phyloP scores from a whole-genome alignment of 345 rosid species.

The Litchi chinensis region DNA sequence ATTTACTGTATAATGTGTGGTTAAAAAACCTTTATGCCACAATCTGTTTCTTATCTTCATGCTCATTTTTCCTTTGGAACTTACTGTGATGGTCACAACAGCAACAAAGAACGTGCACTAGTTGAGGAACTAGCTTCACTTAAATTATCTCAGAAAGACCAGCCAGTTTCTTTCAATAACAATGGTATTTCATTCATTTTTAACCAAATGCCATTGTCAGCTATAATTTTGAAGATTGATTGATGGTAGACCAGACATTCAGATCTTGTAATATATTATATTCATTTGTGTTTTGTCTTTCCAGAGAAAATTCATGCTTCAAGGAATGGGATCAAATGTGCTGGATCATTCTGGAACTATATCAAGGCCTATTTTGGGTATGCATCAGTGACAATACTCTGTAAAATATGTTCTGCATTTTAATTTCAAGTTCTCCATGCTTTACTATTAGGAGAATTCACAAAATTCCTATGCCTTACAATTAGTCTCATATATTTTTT shows the following conservation, averaged over 20 bases:
- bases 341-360: slow-evolving; percentile 44
- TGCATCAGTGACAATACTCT: slow-evolving; percentile 11
- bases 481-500: too few relatives aligned
- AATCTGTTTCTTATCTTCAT: neutral
- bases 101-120: slow-evolving; percentile 65
- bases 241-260: neutral
- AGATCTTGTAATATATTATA: neutral
- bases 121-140: slow-evolving; percentile 68
- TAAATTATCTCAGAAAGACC: slow-evolving; percentile 40
- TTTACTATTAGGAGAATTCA: neutral
- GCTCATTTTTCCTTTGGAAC: slow-evolving; percentile 6
- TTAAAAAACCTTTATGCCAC: neutral
- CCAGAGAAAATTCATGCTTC: slow-evolving; percentile 33
- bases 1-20: neutral
- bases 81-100: slow-evolving; percentile 34
- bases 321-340: slow-evolving; percentile 19
- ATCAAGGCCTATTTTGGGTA: slow-evolving; percentile 51
- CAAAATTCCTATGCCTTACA: neutral
- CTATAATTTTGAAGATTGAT: neutral
- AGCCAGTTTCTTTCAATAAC: slow-evolving; percentile 25
- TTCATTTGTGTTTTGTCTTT: neutral
- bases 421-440: neutral
- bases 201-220: neutral
- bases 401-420: neutral
- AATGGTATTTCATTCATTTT: slow-evolving; percentile 35